Percentiles rank a stretch among this genome's conserved stretches.
phyloP scores from a whole-genome alignment of 495 filamentous ascomycete species.

The Penicillium samsonianum region DNA sequence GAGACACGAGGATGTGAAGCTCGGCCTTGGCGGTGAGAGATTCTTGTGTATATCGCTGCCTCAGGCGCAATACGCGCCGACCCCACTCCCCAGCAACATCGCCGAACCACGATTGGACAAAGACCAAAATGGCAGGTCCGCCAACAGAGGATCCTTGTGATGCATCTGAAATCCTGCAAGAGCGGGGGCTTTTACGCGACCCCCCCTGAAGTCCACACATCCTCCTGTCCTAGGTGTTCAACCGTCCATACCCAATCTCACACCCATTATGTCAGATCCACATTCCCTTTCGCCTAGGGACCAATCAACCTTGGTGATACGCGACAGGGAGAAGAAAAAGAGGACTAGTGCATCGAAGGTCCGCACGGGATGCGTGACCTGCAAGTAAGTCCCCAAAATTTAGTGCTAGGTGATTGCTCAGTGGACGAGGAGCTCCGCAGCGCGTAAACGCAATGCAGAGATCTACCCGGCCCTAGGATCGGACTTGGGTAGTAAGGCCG shows the following conservation, averaged over 20 bases:
- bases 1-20: neutral
- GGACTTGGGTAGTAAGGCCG: neutral
- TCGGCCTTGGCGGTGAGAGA: slow-evolving; percentile 11
- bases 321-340: slow-evolving; percentile 1
- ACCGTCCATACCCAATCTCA: neutral
- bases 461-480: neutral
- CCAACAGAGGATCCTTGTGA: neutral
- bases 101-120: neutral
- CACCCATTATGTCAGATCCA: neutral
- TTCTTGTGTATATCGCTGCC: slow-evolving; percentile 3
- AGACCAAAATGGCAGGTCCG: neutral
- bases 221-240: neutral
- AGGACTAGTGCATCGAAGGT: slow-evolving; percentile 8
- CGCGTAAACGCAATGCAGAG: neutral
- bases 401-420: neutral
- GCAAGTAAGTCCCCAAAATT: slow-evolving; percentile 9
- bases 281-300: neutral
- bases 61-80: slow-evolving; percentile 3
- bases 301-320: slow-evolving; percentile 5
- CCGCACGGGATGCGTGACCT: slow-evolving; percentile 16
- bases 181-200: slow-evolving; percentile 9
- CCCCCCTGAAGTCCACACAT: slow-evolving; percentile 1
- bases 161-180: neutral
- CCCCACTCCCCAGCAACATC: neutral
- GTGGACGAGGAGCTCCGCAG: neutral